A percentile compares a stretch with the other conserved stretches of the same genome.
These are phyloP conservation scores for Candida pini DNA, from an alignment of 805 yeast genomes.

Conservation along the genomic window DNA sequence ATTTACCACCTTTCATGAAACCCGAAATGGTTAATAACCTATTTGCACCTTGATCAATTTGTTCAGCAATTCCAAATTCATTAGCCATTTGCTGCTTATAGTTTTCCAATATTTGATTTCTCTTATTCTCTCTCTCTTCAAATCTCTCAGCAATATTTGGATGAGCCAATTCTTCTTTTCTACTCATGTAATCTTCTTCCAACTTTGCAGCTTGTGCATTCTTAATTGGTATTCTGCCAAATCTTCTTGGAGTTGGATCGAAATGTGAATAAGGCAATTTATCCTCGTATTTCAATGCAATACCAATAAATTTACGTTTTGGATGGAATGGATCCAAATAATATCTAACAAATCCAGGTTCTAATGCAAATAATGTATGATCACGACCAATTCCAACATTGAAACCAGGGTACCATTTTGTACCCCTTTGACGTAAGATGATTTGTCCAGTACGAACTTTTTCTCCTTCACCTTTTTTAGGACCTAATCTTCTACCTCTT, in stretches of 20 bases:
- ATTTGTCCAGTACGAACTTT: conserved; percentile 79
- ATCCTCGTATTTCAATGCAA: conserved; percentile 61
- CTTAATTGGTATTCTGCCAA: conserved; percentile 58
- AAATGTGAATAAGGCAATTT: conserved; percentile 85
- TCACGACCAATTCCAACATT: conserved; percentile 88
- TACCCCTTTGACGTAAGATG: conserved; percentile 90
- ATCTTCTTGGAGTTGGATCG: conserved; percentile 79
- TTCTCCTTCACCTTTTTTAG: conserved; percentile 78
- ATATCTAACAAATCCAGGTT: conserved; percentile 89
- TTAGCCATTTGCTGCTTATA: conserved; percentile 30
- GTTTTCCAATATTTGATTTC: conserved; percentile 25
- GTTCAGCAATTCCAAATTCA: conserved; percentile 18
- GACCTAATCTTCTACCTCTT: conserved; percentile 90
- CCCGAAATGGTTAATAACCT: conserved; percentile 53
- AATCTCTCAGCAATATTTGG: conserved; percentile 39
- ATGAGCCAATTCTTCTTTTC: conserved; percentile 59
- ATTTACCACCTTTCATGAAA: conserved; percentile 54
- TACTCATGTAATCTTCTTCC: conserved; percentile 57
- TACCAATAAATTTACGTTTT: conserved; percentile 81
- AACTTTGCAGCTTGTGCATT: conserved; percentile 45
- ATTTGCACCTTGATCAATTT: conserved; percentile 36
- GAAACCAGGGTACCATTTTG: conserved; percentile 91
- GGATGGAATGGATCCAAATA: conserved; percentile 97
- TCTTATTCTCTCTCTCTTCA: conserved; percentile 30
- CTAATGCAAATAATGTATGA: conserved; percentile 85